Base-by-base conservation (phyloP, 495 filamentous ascomycete species). In the Coniosporium apollinis region DNA sequence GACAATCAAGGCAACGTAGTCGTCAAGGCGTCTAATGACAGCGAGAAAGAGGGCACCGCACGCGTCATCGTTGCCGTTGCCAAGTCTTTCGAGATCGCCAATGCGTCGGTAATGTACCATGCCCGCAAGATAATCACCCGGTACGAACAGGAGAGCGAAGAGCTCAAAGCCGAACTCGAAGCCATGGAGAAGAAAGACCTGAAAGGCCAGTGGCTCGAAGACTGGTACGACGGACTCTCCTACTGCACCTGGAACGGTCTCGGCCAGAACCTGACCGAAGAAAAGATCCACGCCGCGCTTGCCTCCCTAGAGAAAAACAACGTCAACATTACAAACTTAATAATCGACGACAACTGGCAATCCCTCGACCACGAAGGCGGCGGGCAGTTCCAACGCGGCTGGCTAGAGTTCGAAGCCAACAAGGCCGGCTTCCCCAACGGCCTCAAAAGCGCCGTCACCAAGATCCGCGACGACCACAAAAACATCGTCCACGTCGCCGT, bases 271-370 rank as follows among this genome's bases (percentile, higher is more conserved):
- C 57, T 96, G 26, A 82, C 74, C 0, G 83, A 87, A 42, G 64
- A 82, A 3, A 89, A 80, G 45, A 71, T 97, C 16, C 49, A 84
- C 16, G 51, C 69, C 19, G 83, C 86, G 9, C 60, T 97, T 7
- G 69, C 81, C 41, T 60, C 64, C 1, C 59, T 96, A 30, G 69
- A 77, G 20, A 57, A 73, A 14, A 66, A 80, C 34, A 72, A 73
- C 1, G 80, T 97, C 44, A 70, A 74, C 8, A 68, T 94, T 26
- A 72, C 72, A 3, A 84, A 73, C 41, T 57, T 96, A 1, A 92
- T 94, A 38, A 89, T 94, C 36, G 87, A 96, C 45, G 89, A 97
- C 50, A 92, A 92, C 47, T 97, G 89, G 89, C 89, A 97, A 55
- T 68, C 76, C 14, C 62, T 93, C 28, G 43, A 58, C 29, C 32